Conservation (phyloP, 768 basidiomycete genomes). For the Tubosaeta sp. region DNA sequence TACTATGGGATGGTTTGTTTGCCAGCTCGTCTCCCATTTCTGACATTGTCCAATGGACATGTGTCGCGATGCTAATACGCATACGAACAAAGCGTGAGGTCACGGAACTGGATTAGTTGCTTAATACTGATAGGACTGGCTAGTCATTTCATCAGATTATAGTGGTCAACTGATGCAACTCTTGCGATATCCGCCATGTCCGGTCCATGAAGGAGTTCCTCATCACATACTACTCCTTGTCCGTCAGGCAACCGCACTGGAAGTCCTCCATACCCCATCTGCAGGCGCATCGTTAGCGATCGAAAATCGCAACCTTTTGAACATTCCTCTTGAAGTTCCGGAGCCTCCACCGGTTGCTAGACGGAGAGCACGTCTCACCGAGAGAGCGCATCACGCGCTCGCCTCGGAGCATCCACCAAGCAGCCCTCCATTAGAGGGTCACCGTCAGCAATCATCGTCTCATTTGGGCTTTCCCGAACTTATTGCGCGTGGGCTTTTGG, state of each 20-base stretch:
- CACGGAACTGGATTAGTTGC: not conserved
- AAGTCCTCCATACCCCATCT: slow-evolving; percentile 66
- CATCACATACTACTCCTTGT: slow-evolving; percentile 70
- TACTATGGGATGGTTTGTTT: slow-evolving; percentile 95
- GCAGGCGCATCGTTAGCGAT: slow-evolving; percentile 74
- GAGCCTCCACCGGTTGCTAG: slow-evolving; percentile 38
- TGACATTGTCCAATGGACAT: slow-evolving; percentile 79
- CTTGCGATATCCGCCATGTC: slow-evolving; percentile 71
- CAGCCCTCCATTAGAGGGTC: slow-evolving; percentile 25
- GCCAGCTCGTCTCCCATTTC: slow-evolving; percentile 73
- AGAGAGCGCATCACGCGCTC: slow-evolving; percentile 29
- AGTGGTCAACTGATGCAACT: slow-evolving; percentile 78
- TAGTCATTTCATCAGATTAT: slow-evolving; percentile 87
- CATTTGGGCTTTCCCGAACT: slow-evolving; percentile 64
- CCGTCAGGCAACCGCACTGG: slow-evolving; percentile 77
- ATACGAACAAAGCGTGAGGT: slow-evolving; percentile 81
- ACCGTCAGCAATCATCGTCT: slow-evolving; percentile 40
- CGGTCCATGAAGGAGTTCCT: slow-evolving; percentile 33
- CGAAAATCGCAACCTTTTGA: slow-evolving; percentile 77
- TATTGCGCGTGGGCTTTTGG: slow-evolving; percentile 66
- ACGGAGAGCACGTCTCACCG: slow-evolving; percentile 32
- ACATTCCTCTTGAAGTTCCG: slow-evolving; percentile 66
- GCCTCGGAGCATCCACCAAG: slow-evolving; percentile 16
- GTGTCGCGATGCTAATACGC: slow-evolving; percentile 91
- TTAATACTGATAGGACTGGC: slow-evolving; percentile 12